These are phyloP conservation scores for Ceratocystis ficicola DNA, from an alignment of 2,329 filamentous ascomycete genomes.

Conservation along the genomic window DNA sequence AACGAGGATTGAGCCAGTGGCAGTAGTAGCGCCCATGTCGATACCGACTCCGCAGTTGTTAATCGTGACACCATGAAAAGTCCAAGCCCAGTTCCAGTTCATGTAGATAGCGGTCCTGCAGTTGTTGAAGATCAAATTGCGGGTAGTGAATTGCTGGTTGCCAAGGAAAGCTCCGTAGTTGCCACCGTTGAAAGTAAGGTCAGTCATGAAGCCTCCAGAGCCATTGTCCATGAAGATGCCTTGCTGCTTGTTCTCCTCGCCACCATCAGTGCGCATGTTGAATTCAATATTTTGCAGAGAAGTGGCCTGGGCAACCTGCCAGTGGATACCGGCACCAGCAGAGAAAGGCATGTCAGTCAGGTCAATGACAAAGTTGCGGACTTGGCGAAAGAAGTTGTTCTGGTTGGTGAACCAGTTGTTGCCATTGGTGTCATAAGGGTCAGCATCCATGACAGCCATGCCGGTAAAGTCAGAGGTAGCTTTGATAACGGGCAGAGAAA, in stretches of 20 bases:
- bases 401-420: slow-evolving; percentile 70
- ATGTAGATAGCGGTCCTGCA: slow-evolving; percentile 75
- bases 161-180: slow-evolving; percentile 67
- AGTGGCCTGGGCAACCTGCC: slow-evolving; percentile 76
- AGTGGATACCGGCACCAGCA: slow-evolving; percentile 61
- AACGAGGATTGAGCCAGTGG: slow-evolving; percentile 73
- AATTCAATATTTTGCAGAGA: slow-evolving; percentile 71
- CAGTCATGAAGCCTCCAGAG: slow-evolving; percentile 71
- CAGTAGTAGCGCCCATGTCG: slow-evolving; percentile 60
- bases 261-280: slow-evolving; percentile 59
- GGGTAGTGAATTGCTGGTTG: slow-evolving; percentile 76
- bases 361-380: slow-evolving; percentile 74
- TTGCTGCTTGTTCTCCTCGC: slow-evolving; percentile 53
- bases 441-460: slow-evolving; percentile 78
- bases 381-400: slow-evolving; percentile 71
- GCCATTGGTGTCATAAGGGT: slow-evolving; percentile 63
- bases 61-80: slow-evolving; percentile 63
- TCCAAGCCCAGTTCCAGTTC: slow-evolving; percentile 89
- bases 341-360: slow-evolving; percentile 50
- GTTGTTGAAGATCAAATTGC: slow-evolving; percentile 69
- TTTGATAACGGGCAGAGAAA: slow-evolving; percentile 61
- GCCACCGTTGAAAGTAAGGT: slow-evolving; percentile 74
- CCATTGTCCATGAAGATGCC: slow-evolving; percentile 80
- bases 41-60: slow-evolving; percentile 64
- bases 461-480: slow-evolving; percentile 61